Conservation (phyloP, 2,329 filamentous ascomycete genomes). For the Xylaria hypoxylon region DNA sequence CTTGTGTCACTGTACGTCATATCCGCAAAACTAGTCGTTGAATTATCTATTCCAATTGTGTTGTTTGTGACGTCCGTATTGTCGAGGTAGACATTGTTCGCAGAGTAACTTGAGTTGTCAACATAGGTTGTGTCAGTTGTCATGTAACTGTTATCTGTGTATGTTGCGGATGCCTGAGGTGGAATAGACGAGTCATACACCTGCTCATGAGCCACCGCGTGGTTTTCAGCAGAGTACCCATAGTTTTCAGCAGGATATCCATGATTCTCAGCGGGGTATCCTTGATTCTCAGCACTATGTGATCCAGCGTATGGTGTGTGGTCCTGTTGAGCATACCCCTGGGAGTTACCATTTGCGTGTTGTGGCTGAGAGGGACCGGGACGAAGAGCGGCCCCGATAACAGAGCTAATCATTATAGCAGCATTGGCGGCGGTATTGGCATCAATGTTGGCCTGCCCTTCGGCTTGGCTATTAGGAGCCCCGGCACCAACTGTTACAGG, state of each 20-base stretch:
- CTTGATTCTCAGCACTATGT: constrained; percentile 22
- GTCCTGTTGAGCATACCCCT: constrained; percentile 21
- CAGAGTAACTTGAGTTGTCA: constrained; percentile 27
- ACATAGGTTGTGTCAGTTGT: constrained; percentile 24
- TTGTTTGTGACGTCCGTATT: constrained; percentile 32
- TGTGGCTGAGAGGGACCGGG: constrained; percentile 25
- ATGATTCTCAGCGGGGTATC: constrained; percentile 12
- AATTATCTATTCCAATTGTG: constrained; percentile 34
- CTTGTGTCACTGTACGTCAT: constrained; percentile 22
- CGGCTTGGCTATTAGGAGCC: constrained; percentile 16
- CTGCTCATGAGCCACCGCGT: constrained; percentile 12
- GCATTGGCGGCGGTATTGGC: constrained; percentile 17
- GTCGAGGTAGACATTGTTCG: constrained; percentile 33
- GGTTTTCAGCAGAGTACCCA: constrained; percentile 15
- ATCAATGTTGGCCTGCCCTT: constrained; percentile 31
- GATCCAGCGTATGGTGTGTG: constrained; percentile 8
- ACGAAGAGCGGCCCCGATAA: constrained; percentile 27
- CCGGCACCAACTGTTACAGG: constrained; percentile 11
- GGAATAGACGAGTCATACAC: constrained; percentile 19
- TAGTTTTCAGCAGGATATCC: constrained; percentile 23
- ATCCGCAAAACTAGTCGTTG: constrained; percentile 19
- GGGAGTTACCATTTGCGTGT: constrained; percentile 7
- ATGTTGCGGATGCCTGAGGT: constrained; percentile 5
- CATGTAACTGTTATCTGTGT: constrained; percentile 26
- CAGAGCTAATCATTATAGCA: constrained; percentile 23